phyloP scores from a whole-genome alignment of 2,329 filamentous ascomycete species.

The Diaporthe sp. region DNA sequence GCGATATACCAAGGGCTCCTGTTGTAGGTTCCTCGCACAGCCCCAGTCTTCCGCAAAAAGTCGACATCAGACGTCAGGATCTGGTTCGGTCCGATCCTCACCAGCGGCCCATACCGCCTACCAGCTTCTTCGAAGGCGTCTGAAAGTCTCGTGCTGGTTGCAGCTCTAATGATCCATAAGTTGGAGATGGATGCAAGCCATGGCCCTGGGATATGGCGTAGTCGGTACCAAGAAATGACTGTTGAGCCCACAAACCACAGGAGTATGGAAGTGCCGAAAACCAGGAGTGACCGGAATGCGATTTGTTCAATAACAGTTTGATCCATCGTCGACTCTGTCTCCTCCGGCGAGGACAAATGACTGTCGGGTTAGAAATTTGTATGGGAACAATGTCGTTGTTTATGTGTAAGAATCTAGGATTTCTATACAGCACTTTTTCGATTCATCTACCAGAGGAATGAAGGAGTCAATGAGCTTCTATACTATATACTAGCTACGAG shows the following conservation, averaged over 20 bases:
- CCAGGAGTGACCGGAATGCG: neutral
- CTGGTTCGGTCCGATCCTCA: conserved; percentile 54
- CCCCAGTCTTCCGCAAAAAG: conserved; percentile 49
- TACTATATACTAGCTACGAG: neutral
- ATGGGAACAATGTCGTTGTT: neutral
- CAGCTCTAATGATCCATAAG: conserved; percentile 48
- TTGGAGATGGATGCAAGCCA: conserved; percentile 50
- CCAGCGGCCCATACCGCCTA: conserved; percentile 46
- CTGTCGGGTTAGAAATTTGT: neutral
- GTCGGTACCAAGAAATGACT: conserved; percentile 41
- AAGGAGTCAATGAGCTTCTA: too few relatives aligned
- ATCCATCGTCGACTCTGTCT: neutral
- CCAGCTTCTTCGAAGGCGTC: conserved; percentile 44
- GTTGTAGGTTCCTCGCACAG: conserved; percentile 48
- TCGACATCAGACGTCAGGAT: conserved; percentile 52
- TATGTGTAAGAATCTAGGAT: too few relatives aligned
- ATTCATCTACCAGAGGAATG: neutral
- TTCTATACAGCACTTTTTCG: neutral
- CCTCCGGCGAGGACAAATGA: neutral
- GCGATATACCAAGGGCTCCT: conserved; percentile 39
- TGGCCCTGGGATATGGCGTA: conserved; percentile 48
- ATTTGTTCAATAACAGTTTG: neutral
- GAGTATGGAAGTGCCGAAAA: neutral
- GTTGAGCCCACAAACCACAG: conserved; percentile 39
- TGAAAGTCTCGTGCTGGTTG: conserved; percentile 44